These are phyloP conservation scores for Elsinoe necatrix DNA, from an alignment of 2,329 filamentous ascomycete genomes.

Conservation along the genomic window DNA sequence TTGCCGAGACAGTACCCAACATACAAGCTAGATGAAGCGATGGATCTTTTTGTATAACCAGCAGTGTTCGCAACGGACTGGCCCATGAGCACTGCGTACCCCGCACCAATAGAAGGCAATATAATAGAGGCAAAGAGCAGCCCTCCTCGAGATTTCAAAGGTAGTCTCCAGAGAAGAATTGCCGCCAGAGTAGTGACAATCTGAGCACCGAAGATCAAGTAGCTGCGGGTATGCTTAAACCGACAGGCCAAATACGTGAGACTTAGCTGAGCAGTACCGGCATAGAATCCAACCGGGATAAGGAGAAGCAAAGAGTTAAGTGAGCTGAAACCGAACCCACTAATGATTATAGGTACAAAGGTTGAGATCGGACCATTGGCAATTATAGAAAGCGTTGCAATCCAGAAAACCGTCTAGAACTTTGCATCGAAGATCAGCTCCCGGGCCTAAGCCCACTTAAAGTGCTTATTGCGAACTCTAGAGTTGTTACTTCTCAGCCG, in stretches of 20 bases:
- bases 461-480: constrained; percentile 35
- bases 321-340: constrained; percentile 21
- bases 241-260: background rate
- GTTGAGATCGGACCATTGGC: constrained; percentile 40
- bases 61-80: constrained; percentile 44
- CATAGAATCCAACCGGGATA: constrained; percentile 24
- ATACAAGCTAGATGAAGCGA: constrained; percentile 43
- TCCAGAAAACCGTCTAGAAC: constrained; percentile 36
- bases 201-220: background rate
- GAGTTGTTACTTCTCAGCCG: constrained; percentile 25
- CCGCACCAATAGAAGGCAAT: constrained; percentile 36
- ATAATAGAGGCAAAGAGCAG: constrained; percentile 40
- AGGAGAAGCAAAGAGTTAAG: constrained; percentile 38
- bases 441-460: constrained; percentile 36
- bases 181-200: constrained; percentile 22
- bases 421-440: constrained; percentile 30
- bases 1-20: constrained; percentile 46
- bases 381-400: constrained; percentile 35
- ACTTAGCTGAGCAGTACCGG: background rate
- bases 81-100: constrained; percentile 45
- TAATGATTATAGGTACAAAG: constrained; percentile 31
- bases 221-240: background rate
- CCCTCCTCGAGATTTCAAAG: constrained; percentile 34
- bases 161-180: constrained; percentile 39
- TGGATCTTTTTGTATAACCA: constrained; percentile 44